Evolutionary conservation across 768 basidiomycete species (phyloP), one percentile per base, ranked within the genome.

Genomic region (Cystofilobasidium macerans): DNA sequence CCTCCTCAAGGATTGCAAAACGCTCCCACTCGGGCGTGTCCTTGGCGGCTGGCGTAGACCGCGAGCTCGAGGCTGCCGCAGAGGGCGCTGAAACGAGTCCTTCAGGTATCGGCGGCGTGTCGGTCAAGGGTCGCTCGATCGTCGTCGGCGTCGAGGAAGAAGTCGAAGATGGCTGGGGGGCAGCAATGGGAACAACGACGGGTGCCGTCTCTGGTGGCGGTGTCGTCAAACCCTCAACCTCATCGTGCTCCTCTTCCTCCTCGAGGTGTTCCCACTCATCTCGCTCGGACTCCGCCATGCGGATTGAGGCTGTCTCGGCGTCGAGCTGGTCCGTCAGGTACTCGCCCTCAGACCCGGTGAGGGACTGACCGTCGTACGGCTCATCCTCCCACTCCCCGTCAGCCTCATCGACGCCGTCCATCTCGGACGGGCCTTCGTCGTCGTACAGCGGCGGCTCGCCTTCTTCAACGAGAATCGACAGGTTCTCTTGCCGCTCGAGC

Each of bases 391-490:
- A 61, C 51, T 57, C 62, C 22, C 61, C 57, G 53, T 65, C 70
- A 13, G 62, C 48, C 14, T 66, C 33, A 12, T 62, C 51, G 51
- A 47, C 47, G 16, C 65, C 72, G 24, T 72, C 72, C 33, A 72
- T 63, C 30, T 68, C 66, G 51, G 42, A 35, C 33, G 69, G 47
- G 18, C 59, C 58, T 67, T 59, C 65, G 16, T 59, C 71, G 40
- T 80, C 82, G 48, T 79, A 80, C 83, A 84, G 86, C 32, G 81
- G 73, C 61, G 84, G 84, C 9, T 90, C 89, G 43, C 87, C 79
- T 28, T 85, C 86, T 75, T 91, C 90, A 69, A 87, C 85, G 43
- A 95, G 76, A 69, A 84, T 81, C 13, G 86, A 88, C 57, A 93
- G 74, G 28, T 85, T 82, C 62, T 84, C 80, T 60, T 92, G 73